phyloP scores from a whole-genome alignment of 1,284 basidiomycete species.

The Cryptococcus deneoformans region DNA sequence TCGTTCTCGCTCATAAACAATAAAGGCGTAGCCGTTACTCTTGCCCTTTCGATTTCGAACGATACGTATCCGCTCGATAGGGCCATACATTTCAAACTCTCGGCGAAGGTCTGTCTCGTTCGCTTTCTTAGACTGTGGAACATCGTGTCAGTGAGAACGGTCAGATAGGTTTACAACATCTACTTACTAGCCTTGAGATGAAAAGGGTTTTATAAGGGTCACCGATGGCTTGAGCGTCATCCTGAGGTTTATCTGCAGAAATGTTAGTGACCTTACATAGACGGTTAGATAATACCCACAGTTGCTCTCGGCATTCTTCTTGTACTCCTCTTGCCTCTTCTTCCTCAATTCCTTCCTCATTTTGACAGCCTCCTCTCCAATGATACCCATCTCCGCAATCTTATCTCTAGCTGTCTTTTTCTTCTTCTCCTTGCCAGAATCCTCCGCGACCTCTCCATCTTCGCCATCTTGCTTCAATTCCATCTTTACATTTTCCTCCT shows the following conservation, averaged over 20 bases:
- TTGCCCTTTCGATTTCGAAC: conserved; percentile 86
- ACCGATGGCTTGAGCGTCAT: conserved; percentile 88
- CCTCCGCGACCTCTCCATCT: conserved; percentile 21
- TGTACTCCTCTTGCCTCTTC: conserved; percentile 74
- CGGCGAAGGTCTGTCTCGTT: conserved; percentile 87
- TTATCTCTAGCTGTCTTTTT: conserved; percentile 59
- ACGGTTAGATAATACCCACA: conserved; percentile 57
- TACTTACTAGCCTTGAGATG: conserved; percentile 78
- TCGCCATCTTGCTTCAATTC: conserved; percentile 17
- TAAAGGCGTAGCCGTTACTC: conserved; percentile 90
- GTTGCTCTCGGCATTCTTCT: conserved; percentile 73
- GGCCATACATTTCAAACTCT: conserved; percentile 94
- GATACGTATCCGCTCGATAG: conserved; percentile 86
- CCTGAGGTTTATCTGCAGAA: conserved; percentile 70
- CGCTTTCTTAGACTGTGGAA: conserved; percentile 68
- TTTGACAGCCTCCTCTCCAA: conserved; percentile 55
- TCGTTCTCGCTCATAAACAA: conserved; percentile 95
- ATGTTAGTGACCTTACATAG: conserved; percentile 37
- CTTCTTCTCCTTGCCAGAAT: conserved; percentile 12
- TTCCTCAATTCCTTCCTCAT: conserved; percentile 74
- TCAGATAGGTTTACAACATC: background rate
- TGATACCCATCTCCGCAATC: conserved; percentile 54
- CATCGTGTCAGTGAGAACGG: background rate
- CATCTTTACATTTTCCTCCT: conserved; percentile 2
- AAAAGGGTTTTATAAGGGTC: conserved; percentile 99